Percentiles rank a stretch among this genome's conserved stretches.
phyloP scores from a whole-genome alignment of 176 grass and related monocot species.

The Phoenix roebelenii region DNA sequence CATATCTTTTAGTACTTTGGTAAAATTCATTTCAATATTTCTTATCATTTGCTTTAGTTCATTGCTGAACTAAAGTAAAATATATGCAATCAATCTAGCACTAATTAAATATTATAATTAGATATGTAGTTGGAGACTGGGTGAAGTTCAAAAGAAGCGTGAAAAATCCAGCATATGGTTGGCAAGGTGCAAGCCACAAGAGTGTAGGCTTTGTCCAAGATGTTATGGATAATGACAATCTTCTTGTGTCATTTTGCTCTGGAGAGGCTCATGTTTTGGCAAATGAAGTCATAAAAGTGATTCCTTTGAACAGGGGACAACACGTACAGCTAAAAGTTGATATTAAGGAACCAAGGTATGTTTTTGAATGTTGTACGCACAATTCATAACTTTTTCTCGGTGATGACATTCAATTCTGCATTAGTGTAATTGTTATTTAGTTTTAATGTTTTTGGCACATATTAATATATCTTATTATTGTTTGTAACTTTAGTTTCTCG shows the following conservation, averaged over 20 bases:
- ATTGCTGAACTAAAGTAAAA: slow-evolving; percentile 3
- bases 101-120: slow-evolving; percentile 35
- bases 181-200: slow-evolving; percentile 82
- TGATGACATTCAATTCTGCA: too few relatives aligned
- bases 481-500: too few relatives aligned
- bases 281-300: slow-evolving; percentile 91
- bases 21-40: background rate
- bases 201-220: slow-evolving; percentile 95
- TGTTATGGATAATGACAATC: slow-evolving; percentile 53
- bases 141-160: slow-evolving; percentile 90
- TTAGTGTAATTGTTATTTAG: too few relatives aligned
- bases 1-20: slow-evolving; percentile 9
- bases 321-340: slow-evolving; percentile 92
- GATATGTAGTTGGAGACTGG: slow-evolving; percentile 86
- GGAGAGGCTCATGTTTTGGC: slow-evolving; percentile 83
- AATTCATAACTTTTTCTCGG: too few relatives aligned
- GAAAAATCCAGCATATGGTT: slow-evolving; percentile 63
- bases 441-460: too few relatives aligned
- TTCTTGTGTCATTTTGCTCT: slow-evolving; percentile 92
- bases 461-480: too few relatives aligned
- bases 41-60: background rate
- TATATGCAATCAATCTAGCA: slow-evolving; percentile 15
- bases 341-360: slow-evolving; percentile 78
- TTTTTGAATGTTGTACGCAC: background rate
- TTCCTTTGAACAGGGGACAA: slow-evolving; percentile 94